phyloP scores from a whole-genome alignment of 2,329 filamentous ascomycete species.

The Clonostachys byssicola region DNA sequence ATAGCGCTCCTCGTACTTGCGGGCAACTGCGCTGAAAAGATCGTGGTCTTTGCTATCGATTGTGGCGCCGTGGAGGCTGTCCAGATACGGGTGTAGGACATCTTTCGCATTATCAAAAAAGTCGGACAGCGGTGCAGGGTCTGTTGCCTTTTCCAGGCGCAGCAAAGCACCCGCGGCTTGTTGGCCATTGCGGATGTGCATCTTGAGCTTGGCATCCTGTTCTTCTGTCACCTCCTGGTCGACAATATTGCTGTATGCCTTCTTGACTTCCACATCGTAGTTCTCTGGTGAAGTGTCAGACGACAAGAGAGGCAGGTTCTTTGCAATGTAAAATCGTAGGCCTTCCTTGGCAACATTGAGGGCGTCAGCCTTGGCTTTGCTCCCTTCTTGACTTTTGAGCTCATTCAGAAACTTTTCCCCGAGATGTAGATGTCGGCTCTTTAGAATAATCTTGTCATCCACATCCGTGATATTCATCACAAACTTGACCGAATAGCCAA shows the following conservation, averaged over 20 bases:
- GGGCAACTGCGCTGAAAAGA: not conserved
- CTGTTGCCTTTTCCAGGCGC: no score
- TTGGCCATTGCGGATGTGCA: no score
- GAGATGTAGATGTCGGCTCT: slow-evolving; percentile 59
- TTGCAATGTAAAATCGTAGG: not conserved
- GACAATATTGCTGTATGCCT: not conserved
- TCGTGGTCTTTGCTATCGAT: not conserved
- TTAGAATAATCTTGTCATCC: slow-evolving; percentile 55
- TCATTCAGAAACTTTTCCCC: no score
- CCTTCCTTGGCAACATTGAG: not conserved
- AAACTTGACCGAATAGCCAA: slow-evolving; percentile 69
- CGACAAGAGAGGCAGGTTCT: not conserved
- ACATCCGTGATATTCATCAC: slow-evolving; percentile 83
- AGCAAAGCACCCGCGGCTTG: no score
- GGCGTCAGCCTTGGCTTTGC: no score
- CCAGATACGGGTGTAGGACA: not conserved
- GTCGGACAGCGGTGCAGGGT: no score
- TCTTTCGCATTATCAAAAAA: not conserved
- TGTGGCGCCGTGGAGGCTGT: not conserved
- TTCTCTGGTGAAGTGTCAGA: not conserved
- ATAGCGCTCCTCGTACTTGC: not conserved
- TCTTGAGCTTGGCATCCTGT: not conserved
- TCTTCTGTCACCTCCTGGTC: not conserved
- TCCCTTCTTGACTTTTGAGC: no score
- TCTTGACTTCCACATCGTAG: not conserved